Conservation (phyloP, 139 green algal genomes). For the Volvox africanus region DNA sequence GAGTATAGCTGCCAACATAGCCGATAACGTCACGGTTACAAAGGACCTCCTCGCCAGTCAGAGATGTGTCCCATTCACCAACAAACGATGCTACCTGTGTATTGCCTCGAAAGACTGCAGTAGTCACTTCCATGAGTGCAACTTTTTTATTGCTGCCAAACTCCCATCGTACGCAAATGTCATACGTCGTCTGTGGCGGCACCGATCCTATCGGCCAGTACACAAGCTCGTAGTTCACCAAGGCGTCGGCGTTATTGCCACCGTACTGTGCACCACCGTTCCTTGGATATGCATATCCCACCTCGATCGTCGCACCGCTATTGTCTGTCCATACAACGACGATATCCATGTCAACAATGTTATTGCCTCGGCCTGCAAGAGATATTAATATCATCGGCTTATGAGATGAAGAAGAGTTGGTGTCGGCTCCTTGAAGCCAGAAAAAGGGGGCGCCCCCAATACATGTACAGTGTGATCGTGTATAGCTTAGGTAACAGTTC, state of each 20-base stretch:
- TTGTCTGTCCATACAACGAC: not conserved
- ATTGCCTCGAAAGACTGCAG: not conserved
- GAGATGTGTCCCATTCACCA: not conserved
- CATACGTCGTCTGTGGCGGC: not conserved
- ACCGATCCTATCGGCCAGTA: constrained; percentile 2
- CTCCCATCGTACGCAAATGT: not conserved
- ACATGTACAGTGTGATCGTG: no score
- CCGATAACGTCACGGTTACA: not conserved
- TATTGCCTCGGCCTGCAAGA: not conserved
- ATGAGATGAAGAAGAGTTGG: no score
- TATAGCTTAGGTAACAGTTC: no score
- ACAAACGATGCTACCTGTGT: not conserved
- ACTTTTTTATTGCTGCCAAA: not conserved
- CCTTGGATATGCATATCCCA: not conserved
- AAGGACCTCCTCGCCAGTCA: not conserved
- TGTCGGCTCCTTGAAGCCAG: no score
- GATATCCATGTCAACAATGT: not conserved
- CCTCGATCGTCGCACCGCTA: not conserved
- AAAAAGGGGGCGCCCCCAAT: no score
- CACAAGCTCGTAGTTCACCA: not conserved
- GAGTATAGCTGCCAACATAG: not conserved
- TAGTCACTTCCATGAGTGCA: not conserved
- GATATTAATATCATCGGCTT: no score
- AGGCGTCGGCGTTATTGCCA: not conserved
- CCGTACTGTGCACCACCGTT: not conserved